Conservation (phyloP, 2,329 filamentous ascomycete genomes). For the Stromatinia cepivora region DNA sequence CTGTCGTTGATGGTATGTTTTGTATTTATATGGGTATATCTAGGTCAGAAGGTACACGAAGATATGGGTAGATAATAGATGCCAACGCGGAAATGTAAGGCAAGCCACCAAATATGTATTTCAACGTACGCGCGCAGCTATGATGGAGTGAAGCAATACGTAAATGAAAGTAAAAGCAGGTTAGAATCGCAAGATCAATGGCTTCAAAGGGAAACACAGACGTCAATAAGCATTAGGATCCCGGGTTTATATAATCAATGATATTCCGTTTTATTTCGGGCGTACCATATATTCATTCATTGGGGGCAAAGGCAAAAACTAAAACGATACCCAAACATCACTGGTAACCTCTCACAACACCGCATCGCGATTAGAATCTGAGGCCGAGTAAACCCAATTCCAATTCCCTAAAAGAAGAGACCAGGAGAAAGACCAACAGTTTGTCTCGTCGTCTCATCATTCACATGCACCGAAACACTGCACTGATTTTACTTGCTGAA, state of each 20-base stretch:
- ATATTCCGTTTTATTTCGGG: background rate
- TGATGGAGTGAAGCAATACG: background rate
- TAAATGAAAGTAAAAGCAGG: background rate
- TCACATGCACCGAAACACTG: background rate
- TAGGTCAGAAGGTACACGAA: background rate
- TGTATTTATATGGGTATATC: background rate
- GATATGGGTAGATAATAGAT: background rate
- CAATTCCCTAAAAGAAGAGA: background rate
- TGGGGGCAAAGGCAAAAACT: background rate
- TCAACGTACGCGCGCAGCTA: too few species aligned
- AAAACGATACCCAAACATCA: background rate
- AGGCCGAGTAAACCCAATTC: background rate
- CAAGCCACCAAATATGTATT: background rate
- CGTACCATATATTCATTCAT: background rate
- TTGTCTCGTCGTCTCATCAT: constrained; percentile 7
- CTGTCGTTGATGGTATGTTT: background rate
- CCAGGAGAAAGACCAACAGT: background rate
- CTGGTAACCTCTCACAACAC: background rate
- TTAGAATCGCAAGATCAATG: background rate
- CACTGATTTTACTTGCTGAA: background rate
- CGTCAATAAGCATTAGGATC: background rate
- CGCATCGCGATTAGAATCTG: background rate
- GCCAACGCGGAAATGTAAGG: background rate
- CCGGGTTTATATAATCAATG: background rate
- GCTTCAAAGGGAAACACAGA: background rate